These are phyloP conservation scores for Dryas drummondii DNA, from an alignment of 306 rosid species.

Conservation along the genomic window DNA sequence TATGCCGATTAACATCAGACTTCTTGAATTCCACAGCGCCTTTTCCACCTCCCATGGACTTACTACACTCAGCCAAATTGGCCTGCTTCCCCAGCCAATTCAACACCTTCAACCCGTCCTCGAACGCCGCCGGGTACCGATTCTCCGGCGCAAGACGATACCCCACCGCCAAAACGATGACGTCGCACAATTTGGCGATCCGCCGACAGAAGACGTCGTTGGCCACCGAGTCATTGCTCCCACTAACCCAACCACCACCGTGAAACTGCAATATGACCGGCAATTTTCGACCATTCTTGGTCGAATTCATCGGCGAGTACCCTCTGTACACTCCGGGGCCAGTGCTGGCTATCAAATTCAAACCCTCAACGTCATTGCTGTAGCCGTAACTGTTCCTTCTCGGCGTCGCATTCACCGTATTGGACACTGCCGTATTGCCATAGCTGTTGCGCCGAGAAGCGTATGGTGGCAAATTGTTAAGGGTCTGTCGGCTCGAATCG, in stretches of 20 bases:
- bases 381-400: constrained; percentile 49
- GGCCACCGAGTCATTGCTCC: constrained; percentile 78
- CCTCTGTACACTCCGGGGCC: constrained; percentile 59
- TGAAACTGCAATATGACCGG: constrained; percentile 92
- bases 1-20: constrained; percentile 51
- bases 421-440: constrained; percentile 31
- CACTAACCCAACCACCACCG: constrained; percentile 99
- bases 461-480: neutral
- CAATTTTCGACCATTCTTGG: constrained; percentile 43
- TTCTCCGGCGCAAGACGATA: constrained; percentile 89
- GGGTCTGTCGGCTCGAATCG: constrained; percentile 25
- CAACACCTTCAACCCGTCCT: constrained; percentile 89
- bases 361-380: constrained; percentile 42
- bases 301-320: constrained; percentile 47
- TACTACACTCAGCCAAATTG: constrained; percentile 85
- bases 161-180: constrained; percentile 69
- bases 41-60: constrained; percentile 53
- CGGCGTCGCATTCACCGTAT: constrained; percentile 34
- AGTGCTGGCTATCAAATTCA: constrained; percentile 50
- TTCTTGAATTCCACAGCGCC: constrained; percentile 55
- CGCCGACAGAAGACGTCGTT: constrained; percentile 81
- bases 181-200: constrained; percentile 75
- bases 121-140: constrained; percentile 85
- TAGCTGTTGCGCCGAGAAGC: constrained; percentile 53
- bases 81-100: constrained; percentile 93